A percentile compares a stretch with the other conserved stretches of the same genome.
phyloP scores from a whole-genome alignment of 345 rosid genomes.

The Pugionium dolabratum region DNA sequence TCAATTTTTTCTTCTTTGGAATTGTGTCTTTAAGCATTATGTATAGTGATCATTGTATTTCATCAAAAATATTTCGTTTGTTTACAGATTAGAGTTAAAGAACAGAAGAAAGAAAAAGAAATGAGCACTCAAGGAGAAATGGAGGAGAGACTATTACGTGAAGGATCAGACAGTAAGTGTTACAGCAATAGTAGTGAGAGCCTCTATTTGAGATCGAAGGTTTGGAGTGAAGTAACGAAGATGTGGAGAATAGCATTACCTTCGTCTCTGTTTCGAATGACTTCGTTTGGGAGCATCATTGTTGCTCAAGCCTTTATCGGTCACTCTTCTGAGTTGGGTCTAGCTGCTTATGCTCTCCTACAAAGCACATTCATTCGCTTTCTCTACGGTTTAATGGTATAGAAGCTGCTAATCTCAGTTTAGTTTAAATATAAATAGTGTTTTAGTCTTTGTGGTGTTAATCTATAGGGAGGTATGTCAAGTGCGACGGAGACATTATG shows the following conservation, averaged over 20 bases:
- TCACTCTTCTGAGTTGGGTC: constrained; percentile 45
- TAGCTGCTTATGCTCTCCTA: constrained; percentile 62
- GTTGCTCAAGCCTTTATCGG: constrained; percentile 67
- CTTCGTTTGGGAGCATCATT: constrained; percentile 52
- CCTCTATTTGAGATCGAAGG: constrained; percentile 36
- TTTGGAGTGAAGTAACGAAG: constrained; percentile 52
- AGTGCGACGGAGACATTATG: constrained; percentile 61
- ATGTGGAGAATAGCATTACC: constrained; percentile 58
- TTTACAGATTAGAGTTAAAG: constrained; percentile 1
- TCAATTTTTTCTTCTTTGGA: too few species aligned
- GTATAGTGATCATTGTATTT: not conserved
- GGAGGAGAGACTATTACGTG: constrained; percentile 39
- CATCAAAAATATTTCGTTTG: too few species aligned
- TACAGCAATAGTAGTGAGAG: constrained; percentile 25
- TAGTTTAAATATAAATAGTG: not conserved
- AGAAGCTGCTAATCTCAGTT: not conserved
- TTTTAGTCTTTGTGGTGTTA: constrained; percentile 6
- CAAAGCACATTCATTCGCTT: constrained; percentile 57
- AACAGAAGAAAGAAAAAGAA: not conserved
- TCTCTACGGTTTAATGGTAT: constrained; percentile 55
- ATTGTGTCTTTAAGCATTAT: not conserved
- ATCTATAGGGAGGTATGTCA: constrained; percentile 52
- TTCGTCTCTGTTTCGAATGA: constrained; percentile 47
- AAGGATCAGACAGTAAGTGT: constrained; percentile 18
- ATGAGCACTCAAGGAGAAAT: constrained; percentile 40